These are phyloP conservation scores for Penicillium italicum DNA, from an alignment of 2,329 filamentous ascomycete species.

Conservation along the genomic window DNA sequence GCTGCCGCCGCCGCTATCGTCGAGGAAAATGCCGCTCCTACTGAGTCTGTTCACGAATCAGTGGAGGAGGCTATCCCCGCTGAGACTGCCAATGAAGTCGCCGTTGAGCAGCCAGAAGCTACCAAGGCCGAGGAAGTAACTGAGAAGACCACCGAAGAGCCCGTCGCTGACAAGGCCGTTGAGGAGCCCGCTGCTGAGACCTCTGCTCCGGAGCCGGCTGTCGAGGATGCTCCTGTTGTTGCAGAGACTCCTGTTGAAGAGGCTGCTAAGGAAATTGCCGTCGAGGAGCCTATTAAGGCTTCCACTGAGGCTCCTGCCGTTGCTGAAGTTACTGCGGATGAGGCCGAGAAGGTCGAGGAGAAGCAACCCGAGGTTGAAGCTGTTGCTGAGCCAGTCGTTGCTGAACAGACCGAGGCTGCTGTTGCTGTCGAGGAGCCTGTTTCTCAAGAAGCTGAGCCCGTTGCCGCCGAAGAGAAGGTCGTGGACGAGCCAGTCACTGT, in stretches of 20 bases:
- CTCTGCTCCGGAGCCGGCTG: neutral
- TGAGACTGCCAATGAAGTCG: neutral
- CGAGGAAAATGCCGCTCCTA: neutral
- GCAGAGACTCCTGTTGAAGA: conserved; percentile 7
- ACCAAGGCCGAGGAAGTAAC: conserved; percentile 3
- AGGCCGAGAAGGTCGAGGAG: conserved; percentile 9
- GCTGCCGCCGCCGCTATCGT: neutral
- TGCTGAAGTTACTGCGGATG: neutral
- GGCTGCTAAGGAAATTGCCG: neutral
- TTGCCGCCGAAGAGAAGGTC: neutral
- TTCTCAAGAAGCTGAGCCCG: neutral
- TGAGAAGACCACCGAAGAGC: conserved; percentile 4
- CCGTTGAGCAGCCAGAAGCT: conserved; percentile 2
- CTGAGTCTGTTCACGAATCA: neutral
- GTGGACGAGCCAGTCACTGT: neutral
- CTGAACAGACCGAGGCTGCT: conserved; percentile 6
- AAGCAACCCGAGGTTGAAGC: conserved; percentile 1
- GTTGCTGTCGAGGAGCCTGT: conserved; percentile 7
- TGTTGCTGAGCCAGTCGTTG: conserved; percentile 4
- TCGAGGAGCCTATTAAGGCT: neutral
- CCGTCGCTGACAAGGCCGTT: conserved; percentile 3
- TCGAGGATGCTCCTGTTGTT: neutral
- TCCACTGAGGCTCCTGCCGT: conserved; percentile 4
- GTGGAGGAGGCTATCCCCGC: neutral
- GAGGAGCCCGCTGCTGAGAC: conserved; percentile 4